A percentile compares a stretch with the other conserved stretches of the same genome.
These are phyloP conservation scores for Yamadazyma aaseri DNA, from an alignment of 1,139 yeast species.

Conservation along the genomic window DNA sequence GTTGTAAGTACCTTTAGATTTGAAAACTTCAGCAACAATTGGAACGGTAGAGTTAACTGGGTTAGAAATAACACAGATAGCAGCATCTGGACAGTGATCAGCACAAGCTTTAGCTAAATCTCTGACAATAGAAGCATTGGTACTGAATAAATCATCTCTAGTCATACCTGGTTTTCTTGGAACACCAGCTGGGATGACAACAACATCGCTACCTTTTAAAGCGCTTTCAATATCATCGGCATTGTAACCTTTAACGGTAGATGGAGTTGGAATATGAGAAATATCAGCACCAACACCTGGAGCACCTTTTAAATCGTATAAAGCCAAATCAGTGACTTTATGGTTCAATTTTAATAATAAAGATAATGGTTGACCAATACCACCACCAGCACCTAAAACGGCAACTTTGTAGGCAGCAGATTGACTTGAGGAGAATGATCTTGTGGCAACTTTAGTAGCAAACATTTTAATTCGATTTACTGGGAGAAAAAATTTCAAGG, in stretches of 20 bases:
- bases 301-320: constrained; percentile 86
- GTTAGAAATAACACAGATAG: constrained; percentile 79
- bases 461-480: constrained; percentile 28
- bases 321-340: constrained; percentile 61
- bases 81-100: constrained; percentile 68
- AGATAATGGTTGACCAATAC: constrained; percentile 93
- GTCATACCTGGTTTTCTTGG: constrained; percentile 99
- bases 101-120: constrained; percentile 83
- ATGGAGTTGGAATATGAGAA: constrained; percentile 83
- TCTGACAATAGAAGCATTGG: constrained; percentile 87
- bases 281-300: constrained; percentile 94
- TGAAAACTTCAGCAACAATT: constrained; percentile 82
- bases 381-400: constrained; percentile 81
- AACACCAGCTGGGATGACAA: constrained; percentile 93
- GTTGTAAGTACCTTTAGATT: constrained; percentile 71
- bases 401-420: constrained; percentile 69
- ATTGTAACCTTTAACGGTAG: constrained; percentile 65
- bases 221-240: constrained; percentile 65
- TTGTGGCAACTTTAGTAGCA: constrained; percentile 48
- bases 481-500: constrained; percentile 1
- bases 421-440: constrained; percentile 65
- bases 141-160: constrained; percentile 90
- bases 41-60: constrained; percentile 97
- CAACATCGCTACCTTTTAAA: constrained; percentile 68
- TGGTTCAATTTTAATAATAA: constrained; percentile 71